phyloP scores from a whole-genome alignment of 176 grass and related monocot genomes.

The Puccinellia tenuiflora region DNA sequence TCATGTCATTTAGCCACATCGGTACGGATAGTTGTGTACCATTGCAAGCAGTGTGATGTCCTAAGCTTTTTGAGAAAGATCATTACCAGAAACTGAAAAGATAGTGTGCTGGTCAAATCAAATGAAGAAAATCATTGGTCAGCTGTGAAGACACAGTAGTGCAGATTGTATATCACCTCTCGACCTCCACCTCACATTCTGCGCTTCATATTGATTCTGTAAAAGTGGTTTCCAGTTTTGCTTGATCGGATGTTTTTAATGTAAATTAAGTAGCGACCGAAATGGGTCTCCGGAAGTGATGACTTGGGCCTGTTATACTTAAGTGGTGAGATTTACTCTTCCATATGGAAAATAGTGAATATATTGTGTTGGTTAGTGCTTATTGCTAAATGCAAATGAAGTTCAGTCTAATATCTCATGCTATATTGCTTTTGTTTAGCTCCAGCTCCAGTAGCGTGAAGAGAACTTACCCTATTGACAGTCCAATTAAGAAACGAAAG shows the following conservation, averaged over 20 bases:
- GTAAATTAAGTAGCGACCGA: not conserved
- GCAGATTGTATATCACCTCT: not conserved
- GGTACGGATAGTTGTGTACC: too few relatives aligned
- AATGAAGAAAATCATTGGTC: not conserved
- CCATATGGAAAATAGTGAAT: not conserved
- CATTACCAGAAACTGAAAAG: not conserved
- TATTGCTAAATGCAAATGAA: not conserved
- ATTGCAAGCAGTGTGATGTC: too few relatives aligned
- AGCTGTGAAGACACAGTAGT: not conserved
- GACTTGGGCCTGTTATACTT: not conserved
- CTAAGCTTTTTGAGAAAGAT: too few relatives aligned
- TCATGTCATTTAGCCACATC: too few relatives aligned
- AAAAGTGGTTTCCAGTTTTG: not conserved
- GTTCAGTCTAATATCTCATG: not conserved
- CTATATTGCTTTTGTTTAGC: not conserved
- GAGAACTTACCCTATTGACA: slow-evolving; percentile 19
- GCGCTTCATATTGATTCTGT: not conserved
- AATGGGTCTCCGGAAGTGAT: not conserved
- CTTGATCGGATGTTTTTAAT: not conserved
- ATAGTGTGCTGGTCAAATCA: not conserved
- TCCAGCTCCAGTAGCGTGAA: slow-evolving; percentile 31
- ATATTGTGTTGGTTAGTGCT: not conserved
- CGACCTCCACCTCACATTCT: not conserved
- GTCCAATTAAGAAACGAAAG: slow-evolving; percentile 65
- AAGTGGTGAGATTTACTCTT: not conserved